Evolutionary conservation across 2,329 filamentous ascomycete species (phyloP), one percentile per base, ranked within the genome.

Genomic region (Nothomitra cinnamomea): DNA sequence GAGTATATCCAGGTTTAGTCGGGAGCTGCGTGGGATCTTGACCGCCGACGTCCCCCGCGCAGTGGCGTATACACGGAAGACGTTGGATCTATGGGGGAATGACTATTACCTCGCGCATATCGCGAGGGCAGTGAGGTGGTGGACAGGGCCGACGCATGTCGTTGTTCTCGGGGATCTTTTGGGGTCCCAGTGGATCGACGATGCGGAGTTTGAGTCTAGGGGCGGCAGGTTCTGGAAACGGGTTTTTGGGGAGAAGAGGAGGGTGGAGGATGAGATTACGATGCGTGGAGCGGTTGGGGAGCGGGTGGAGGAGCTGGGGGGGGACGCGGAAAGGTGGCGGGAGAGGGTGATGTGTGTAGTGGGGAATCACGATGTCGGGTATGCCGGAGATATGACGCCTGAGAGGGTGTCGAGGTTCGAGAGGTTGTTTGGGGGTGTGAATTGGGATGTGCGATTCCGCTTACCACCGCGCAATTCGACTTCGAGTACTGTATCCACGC

Each of bases 311-410:
- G 57, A 64, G 1, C 61, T 75, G 22, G 68, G 69, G 1, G 58
- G 58, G 48, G 72, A 77, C 55, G 66, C 68, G 5, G 67, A 71
- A 4, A 66, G 67, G 1, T 96, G 92, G 92, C 68, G 73, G n/a
- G 75, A 72, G 41, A 78, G 84, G 54, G 74, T 95, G 58, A 87
- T 98, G 64, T 94, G 95, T 60, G 79, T 96, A 24, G 88, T 82
- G 0, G 92, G 92, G 1, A 98, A 98, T 63, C 92, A 98, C 64
- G 92, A 98, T 66, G 82, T 98, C 62, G 92, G 92, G 35, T 98
- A 98, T 65, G 87, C 89, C 0, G 92, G 92, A 2, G 92, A 98
- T 66, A 75, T 96, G 57, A 87, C 83, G 41, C 69, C 75, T n/a
- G 74, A 79, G 57, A 79, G 88, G 2, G 73, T 95, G 53, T 72